These are phyloP conservation scores for Cryptosporidium parvum DNA, from an alignment of 169 alveolate genomes.

Conservation along the genomic window DNA sequence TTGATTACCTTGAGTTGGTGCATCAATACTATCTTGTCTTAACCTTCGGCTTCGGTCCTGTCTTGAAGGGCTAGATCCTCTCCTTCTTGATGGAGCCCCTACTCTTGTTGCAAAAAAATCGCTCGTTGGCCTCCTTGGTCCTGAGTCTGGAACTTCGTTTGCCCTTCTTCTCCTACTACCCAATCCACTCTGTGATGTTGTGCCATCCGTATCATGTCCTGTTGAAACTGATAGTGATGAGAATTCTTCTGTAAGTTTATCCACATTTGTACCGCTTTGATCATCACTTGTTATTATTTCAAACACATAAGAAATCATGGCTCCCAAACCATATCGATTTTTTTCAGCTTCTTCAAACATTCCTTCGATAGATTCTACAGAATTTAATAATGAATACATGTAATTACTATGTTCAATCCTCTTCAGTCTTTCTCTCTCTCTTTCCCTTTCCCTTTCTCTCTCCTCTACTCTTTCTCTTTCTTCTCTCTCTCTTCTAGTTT, in stretches of 20 bases:
- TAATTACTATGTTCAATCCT: background rate
- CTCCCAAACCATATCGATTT: background rate
- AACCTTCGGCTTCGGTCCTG: background rate
- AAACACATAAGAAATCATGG: background rate
- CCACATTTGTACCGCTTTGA: background rate
- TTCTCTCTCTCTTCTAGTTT: background rate
- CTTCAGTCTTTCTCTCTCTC: background rate
- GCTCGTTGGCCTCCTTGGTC: background rate
- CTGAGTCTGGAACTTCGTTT: slow-evolving; percentile 9
- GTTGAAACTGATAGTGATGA: background rate
- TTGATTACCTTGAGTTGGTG: too few species aligned
- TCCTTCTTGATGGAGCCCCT: background rate
- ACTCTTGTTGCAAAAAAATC: background rate
- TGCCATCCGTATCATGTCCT: background rate
- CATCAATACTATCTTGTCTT: background rate
- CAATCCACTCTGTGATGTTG: background rate
- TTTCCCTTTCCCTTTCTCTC: background rate
- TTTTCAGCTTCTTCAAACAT: background rate
- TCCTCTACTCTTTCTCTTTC: background rate
- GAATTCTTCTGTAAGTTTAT: background rate
- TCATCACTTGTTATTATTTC: background rate
- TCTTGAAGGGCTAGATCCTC: background rate
- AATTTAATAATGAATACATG: background rate
- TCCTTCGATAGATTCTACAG: background rate
- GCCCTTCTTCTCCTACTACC: slow-evolving; percentile 6